Conservation (phyloP, 495 filamentous ascomycete species). For the Friedmanniomyces endolithicus region DNA sequence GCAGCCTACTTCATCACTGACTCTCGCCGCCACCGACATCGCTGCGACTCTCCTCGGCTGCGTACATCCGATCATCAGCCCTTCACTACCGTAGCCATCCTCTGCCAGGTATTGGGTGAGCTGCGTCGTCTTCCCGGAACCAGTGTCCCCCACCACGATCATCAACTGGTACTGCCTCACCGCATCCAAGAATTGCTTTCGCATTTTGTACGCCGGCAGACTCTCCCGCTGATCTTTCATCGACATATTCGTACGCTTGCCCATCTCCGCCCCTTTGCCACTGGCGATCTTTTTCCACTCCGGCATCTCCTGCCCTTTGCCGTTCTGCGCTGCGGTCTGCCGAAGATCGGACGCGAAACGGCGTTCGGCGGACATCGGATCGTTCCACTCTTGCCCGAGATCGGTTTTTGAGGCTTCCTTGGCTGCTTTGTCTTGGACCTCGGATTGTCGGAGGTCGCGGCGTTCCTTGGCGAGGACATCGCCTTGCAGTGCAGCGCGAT, state of each 20-base stretch:
- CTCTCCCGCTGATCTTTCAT: constrained; percentile 93
- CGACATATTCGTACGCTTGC: constrained; percentile 76
- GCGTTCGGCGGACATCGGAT: constrained; percentile 82
- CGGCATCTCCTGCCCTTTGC: constrained; percentile 52
- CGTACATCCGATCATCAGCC: constrained; percentile 94
- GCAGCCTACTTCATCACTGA: constrained; percentile 92
- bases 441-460: constrained; percentile 76
- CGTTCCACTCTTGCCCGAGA: constrained; percentile 84
- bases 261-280: constrained; percentile 63
- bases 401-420: constrained; percentile 72
- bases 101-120: constrained; percentile 91
- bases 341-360: constrained; percentile 81
- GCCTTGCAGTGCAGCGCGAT: constrained; percentile 88
- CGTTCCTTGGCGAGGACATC: constrained; percentile 83
- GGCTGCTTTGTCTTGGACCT: constrained; percentile 69
- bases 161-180: constrained; percentile 78
- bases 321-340: constrained; percentile 41
- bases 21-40: constrained; percentile 93
- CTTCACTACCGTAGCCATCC: constrained; percentile 74
- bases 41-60: constrained; percentile 94
- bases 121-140: constrained; percentile 95
- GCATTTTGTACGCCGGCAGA: constrained; percentile 82
- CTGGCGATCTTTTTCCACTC: constrained; percentile 87
- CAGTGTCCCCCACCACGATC: constrained; percentile 95
- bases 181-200: constrained; percentile 76